Evolutionary conservation across 306 rosid species (phyloP).

Genomic region (barrel medic (Medicago truncatula)): DNA sequence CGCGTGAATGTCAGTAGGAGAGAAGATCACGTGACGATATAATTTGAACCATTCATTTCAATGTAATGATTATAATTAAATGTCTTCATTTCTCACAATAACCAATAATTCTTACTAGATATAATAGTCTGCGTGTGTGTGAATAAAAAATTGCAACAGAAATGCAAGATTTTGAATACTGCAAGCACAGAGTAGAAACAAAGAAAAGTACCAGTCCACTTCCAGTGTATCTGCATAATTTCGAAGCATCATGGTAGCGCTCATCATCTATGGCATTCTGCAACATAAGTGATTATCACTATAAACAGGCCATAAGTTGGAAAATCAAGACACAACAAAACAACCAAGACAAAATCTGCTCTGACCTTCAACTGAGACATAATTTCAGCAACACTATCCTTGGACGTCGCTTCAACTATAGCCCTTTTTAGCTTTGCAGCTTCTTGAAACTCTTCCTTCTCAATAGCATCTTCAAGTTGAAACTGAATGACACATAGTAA

Average conservation of each 20-base stretch:
- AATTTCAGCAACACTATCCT: constrained; percentile 84
- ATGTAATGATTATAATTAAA: constrained; percentile 5
- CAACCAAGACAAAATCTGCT: constrained; percentile 34
- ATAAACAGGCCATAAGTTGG: constrained; percentile 7
- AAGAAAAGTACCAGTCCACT: constrained; percentile 84
- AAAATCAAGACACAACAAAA: constrained; percentile 1
- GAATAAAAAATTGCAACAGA: constrained; percentile 1
- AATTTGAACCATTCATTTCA: neutral
- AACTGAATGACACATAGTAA: constrained; percentile 54
- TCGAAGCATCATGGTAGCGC: constrained; percentile 92
- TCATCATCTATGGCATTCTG: constrained; percentile 92
- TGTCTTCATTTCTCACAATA: neutral
- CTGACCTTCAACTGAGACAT: constrained; percentile 85
- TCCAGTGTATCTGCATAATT: constrained; percentile 82
- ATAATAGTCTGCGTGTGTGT: neutral
- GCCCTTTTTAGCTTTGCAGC: constrained; percentile 79
- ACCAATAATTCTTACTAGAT: constrained; percentile 8
- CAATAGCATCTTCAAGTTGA: constrained; percentile 97
- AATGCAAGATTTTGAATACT: constrained; percentile 29
- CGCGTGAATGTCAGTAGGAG: neutral
- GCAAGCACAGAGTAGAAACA: constrained; percentile 35
- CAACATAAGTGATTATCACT: constrained; percentile 38
- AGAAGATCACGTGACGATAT: neutral
- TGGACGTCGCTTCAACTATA: constrained; percentile 77
- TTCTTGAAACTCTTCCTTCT: constrained; percentile 90